A percentile compares a stretch with the other conserved stretches of the same genome.
phyloP scores from a whole-genome alignment of 495 filamentous ascomycete genomes.

The Penicillium robsamsonii region DNA sequence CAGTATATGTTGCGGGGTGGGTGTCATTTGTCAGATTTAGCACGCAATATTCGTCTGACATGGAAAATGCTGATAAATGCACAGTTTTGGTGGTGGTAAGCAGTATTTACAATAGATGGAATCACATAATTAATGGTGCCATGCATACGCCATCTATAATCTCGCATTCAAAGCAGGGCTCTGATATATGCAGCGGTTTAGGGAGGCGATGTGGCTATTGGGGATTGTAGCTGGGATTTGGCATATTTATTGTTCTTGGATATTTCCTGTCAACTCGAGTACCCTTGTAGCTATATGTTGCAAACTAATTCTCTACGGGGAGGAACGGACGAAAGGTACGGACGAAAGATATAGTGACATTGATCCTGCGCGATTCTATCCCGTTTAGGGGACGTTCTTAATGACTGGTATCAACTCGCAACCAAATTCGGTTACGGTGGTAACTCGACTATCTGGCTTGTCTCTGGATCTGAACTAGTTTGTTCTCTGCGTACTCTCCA shows the following conservation, averaged over 20 bases:
- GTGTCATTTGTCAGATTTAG: conserved; percentile 34
- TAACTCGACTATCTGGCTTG: conserved; percentile 39
- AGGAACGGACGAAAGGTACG: no score
- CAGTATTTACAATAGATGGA: background rate
- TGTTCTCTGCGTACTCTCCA: conserved; percentile 1
- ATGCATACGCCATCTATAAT: conserved; percentile 2
- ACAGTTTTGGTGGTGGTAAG: background rate
- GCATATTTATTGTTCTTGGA: no score
- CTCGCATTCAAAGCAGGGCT: background rate
- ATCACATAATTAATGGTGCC: conserved; percentile 6
- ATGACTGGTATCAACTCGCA: conserved; percentile 35
- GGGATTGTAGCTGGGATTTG: no score
- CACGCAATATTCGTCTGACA: conserved; percentile 34
- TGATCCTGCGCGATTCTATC: conserved; percentile 34
- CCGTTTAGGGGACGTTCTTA: conserved; percentile 35
- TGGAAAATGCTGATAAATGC: conserved; percentile 32
- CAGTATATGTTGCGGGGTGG: conserved; percentile 17
- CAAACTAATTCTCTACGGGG: no score
- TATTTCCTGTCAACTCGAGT: no score
- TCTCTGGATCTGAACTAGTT: conserved; percentile 39
- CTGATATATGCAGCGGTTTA: background rate
- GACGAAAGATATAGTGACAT: no score
- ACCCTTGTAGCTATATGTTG: no score
- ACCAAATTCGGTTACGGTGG: conserved; percentile 41
- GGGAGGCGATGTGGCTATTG: no score